Evolutionary conservation across 2,329 filamentous ascomycete genomes (phyloP).

Genomic region (Botryotinia calthae): DNA sequence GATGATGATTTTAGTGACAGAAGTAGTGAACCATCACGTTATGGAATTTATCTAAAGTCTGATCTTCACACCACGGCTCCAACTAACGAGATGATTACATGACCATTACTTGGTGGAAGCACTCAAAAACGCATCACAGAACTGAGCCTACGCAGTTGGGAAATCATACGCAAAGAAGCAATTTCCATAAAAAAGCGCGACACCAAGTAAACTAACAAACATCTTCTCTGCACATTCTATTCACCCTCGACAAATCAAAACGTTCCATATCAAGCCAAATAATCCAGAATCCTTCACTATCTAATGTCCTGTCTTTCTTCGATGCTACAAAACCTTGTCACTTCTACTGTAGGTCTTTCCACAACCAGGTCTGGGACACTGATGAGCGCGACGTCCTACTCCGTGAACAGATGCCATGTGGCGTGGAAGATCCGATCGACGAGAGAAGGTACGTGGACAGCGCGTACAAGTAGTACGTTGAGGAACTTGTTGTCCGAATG

Average conservation of each 20-base stretch:
- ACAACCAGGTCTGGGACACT: neutral
- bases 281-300: neutral
- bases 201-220: neutral
- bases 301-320: neutral
- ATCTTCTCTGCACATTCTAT: neutral
- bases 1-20: too few relatives aligned
- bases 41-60: too few relatives aligned
- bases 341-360: neutral
- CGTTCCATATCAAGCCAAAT: fast-evolving
- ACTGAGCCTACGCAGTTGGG: neutral
- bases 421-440: neutral
- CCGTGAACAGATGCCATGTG: neutral
- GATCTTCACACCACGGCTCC: too few relatives aligned
- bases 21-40: too few relatives aligned
- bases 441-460: neutral
- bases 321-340: neutral
- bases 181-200: neutral
- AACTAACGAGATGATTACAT: neutral
- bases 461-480: neutral
- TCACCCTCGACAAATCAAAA: neutral
- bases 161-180: neutral
- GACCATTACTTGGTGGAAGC: too few relatives aligned
- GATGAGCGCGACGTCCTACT: neutral
- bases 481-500: neutral
- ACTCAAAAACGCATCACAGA: neutral